Percentiles rank a stretch among this genome's conserved stretches.
Evolutionary conservation across 306 rosid species (phyloP).

Genomic region (Acacia acuminata): DNA sequence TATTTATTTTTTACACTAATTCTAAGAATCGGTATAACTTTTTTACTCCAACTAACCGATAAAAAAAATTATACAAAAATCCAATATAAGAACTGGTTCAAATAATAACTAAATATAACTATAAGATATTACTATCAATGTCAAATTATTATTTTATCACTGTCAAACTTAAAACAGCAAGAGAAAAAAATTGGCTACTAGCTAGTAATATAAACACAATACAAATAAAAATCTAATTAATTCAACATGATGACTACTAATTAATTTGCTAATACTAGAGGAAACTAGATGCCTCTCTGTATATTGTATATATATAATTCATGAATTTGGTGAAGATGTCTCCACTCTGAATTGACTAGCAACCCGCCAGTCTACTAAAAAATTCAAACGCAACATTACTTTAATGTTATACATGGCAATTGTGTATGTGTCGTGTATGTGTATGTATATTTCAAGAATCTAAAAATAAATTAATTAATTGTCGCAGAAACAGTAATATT

Average conservation of each 20-base stretch:
- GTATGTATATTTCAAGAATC: background rate
- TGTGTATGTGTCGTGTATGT: too few relatives aligned
- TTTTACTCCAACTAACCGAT: too few relatives aligned
- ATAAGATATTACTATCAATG: too few relatives aligned
- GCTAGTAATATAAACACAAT: background rate
- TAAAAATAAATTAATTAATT: background rate
- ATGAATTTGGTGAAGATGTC: background rate
- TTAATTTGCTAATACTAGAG: background rate
- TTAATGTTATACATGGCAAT: background rate
- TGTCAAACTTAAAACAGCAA: background rate
- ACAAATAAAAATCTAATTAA: background rate
- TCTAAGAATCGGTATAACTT: too few relatives aligned
- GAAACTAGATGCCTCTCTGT: background rate
- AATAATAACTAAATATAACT: too few relatives aligned
- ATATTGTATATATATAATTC: background rate
- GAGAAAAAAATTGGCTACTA: background rate
- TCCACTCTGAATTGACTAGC: background rate
- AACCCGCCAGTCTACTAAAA: background rate
- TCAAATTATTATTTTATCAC: background rate
- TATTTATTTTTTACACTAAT: too few relatives aligned
- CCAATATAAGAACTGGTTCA: too few relatives aligned
- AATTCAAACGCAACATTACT: background rate
- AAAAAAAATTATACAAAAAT: too few relatives aligned
- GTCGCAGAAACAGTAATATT: background rate
- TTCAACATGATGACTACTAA: background rate